Evolutionary conservation across 2,329 filamentous ascomycete species (phyloP), one percentile per base, ranked within the genome.

Genomic region (Pestalotiopsis fici): DNA sequence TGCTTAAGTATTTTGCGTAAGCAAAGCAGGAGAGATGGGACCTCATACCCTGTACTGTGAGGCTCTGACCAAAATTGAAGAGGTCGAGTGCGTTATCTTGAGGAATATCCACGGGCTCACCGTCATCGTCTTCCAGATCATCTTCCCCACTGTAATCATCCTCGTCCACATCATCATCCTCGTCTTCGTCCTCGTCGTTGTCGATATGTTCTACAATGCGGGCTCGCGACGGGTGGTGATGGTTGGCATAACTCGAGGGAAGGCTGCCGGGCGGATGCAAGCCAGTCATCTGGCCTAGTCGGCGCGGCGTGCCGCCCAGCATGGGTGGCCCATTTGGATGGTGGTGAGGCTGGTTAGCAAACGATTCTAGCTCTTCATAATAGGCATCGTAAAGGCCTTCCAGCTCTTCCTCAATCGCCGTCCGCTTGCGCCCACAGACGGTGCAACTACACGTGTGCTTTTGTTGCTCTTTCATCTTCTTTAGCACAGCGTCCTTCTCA

Each of bases 381-480:
- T 99, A 99, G 70, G 95, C 95, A 82, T 99, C 96, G 80, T 99
- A 99, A 13, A 99, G 87, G 21, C 97, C 95, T 78, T 99, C 96
- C 13, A 99, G 86, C 80, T 99, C 96, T 81, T 99, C 96, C 81
- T 99, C 96, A 73, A 99, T 99, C 50, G 96, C 96, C 13, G 93
- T 97, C 65, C 96, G 90, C 83, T 99, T 99, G 72, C 96, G 89
- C 65, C 96, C 96, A 79, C 96, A 99, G 54, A 99, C 95, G 4
- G 94, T 97, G 81, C 96, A 99, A 79, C 95, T 98, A 84, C 96
- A 99, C 2, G 95, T 98, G 79, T 98, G 95, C 81, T 98, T 98
- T 80, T 99, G 96, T 80, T 99, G 96, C 80, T 99, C 96, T 85
- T 99, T 99, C 96, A 99, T 99, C 85, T 99, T 99, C 77, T 93